Percentiles rank a stretch among this genome's conserved stretches.
Conservation (phyloP, 2,329 filamentous ascomycete genomes). For the Colletotrichum spaethianum region DNA sequence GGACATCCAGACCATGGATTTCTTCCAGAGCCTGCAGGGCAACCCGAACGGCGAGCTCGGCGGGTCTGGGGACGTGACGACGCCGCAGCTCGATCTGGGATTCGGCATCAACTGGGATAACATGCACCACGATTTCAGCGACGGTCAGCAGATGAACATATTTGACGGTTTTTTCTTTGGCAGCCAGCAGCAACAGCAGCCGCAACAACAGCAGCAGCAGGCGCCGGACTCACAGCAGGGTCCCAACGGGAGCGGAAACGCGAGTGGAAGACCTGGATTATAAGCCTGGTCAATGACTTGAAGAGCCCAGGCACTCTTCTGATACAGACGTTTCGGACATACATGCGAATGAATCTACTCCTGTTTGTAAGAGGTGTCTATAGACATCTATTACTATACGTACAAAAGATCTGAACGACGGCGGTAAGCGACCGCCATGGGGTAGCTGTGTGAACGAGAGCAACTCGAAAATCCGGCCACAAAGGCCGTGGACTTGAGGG, state of each 20-base stretch:
- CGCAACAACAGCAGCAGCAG: constrained; percentile 22
- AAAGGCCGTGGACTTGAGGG: neutral
- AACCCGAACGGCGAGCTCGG: constrained; percentile 44
- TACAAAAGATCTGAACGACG: neutral
- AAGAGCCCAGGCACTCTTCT: neutral
- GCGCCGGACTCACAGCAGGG: constrained; percentile 39
- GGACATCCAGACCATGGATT: constrained; percentile 69
- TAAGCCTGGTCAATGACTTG: neutral
- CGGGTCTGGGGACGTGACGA: constrained; percentile 50
- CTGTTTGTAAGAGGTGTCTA: neutral
- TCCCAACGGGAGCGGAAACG: constrained; percentile 11
- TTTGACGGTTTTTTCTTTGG: constrained; percentile 84
- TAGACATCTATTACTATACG: neutral
- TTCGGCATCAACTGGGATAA: constrained; percentile 77
- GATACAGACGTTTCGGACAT: neutral
- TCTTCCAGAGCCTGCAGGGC: constrained; percentile 62
- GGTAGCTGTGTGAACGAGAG: neutral
- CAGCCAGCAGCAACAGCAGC: constrained; percentile 57
- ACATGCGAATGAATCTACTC: neutral
- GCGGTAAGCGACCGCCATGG: neutral
- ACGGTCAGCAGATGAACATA: constrained; percentile 73
- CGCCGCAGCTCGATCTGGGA: constrained; percentile 73
- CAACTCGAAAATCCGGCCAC: neutral
- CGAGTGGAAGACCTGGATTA: neutral
- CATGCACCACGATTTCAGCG: constrained; percentile 74